Evolutionary conservation across 352 stramenopile genomes (phyloP), one percentile per base, ranked within the genome.

Genomic region (Phytopythium oedochilum): DNA sequence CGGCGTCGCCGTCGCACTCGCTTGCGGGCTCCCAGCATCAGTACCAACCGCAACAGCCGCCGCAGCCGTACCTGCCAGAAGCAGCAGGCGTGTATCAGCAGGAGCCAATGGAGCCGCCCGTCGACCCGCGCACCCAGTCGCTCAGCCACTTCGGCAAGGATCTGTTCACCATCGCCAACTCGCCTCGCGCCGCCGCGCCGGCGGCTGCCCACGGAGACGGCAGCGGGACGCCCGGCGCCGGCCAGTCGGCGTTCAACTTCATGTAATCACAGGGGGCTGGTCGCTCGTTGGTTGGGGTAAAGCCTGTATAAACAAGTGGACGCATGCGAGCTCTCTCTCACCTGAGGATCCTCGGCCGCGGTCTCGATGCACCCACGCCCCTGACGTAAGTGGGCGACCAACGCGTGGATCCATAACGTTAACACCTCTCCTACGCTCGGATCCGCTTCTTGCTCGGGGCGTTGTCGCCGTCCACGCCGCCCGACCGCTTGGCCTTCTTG

Each of bases 241-340:
- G 85, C 43, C 81, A 90, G 49, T 94, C 85, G 54, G 85, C 85
- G 49, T 94, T 94, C 61, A 86, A 81, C 64, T 94, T 94, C 67
- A 91, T 94, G 85, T 93, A 94, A 36, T 36, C 5, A 11, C 69
- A 88, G 63, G 76, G 72, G 58, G 57, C 43, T 57, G 45, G 29
- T 35, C 26, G 25, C 14, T 9, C 12, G 3, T n/a, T 17, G 6
- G 44, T 34, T 10, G 29, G 29, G 32, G 5, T 36, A 36, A 36
- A 35, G 17, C 25, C 3, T 50, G 46, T 53, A 53, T 53, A 53
- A 53, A n/a, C 44, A 36, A 6, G 2, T 11, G 7, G 11, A 36
- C 32, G 32, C 32, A 15, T 36, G 32, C 32, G 32, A 36, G 32
- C 32, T 36, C 32, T 36, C 32, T 36, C 32, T 36, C 32, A 36